Base-by-base conservation (phyloP, 73 alveolate species). In the Symbiodinium pilosum region DNA sequence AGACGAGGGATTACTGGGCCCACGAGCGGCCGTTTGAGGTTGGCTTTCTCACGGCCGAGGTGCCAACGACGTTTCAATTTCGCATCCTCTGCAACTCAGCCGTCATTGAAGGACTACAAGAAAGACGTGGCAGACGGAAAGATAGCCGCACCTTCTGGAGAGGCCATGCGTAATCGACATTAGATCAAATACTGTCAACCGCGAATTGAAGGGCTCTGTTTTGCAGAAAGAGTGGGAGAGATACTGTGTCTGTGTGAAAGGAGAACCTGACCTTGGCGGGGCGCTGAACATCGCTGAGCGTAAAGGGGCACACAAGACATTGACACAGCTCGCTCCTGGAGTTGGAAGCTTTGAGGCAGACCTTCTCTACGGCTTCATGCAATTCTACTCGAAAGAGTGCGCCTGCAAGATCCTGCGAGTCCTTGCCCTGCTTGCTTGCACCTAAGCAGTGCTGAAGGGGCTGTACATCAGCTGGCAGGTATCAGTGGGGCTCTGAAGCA, bases 1-100 rank as follows among this genome's bases (percentile, higher is more conserved):
- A 41, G 89, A 91, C 52, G 87, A 40, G 89, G 41, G 97, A 91
- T 88, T 91, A 91, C 81, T 91, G 97, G 97, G 89, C 84, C 41
- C 24, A 64, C 38, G 77, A 68, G 81, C 77, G 97, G 40, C 28
- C 73, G 21, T 91, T 91, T 71, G 89, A 91, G 89, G 81, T 86
- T 43, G 97, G 89, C 42, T 91, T 91, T 43, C 97, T 91, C 24
- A 69, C 89, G 21, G 97, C 88, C 5, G 88, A 91, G 97, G 97
- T 54, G 28, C 18, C 30, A 28, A 34, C n/a, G n/a, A n/a, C n/a
- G n/a, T n/a, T n/a, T n/a, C n/a, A n/a, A n/a, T n/a, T n/a, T n/a
- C n/a, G n/a, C n/a, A n/a, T n/a, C n/a, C n/a, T n/a, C n/a, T n/a
- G n/a, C n/a, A n/a, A n/a, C n/a, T n/a, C n/a, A n/a, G n/a, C 6